Percentiles rank a stretch among this genome's conserved stretches.
phyloP scores from a whole-genome alignment of 139 green algal genomes.

The Chlorella sp. region DNA sequence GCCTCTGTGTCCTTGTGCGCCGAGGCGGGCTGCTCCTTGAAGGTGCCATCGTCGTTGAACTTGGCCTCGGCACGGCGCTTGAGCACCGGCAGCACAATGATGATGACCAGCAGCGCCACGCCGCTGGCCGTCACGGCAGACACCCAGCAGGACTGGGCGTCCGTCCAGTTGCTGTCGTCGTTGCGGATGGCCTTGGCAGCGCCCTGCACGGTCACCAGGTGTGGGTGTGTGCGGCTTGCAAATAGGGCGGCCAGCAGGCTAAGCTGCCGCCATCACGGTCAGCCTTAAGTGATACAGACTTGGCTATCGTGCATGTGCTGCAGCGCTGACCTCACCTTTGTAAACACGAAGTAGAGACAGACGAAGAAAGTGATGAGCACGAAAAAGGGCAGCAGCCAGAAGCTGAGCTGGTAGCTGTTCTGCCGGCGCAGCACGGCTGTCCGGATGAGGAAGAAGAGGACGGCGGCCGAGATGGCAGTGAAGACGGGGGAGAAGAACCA shows the following conservation, averaged over 20 bases:
- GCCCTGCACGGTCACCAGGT: constrained; percentile 43
- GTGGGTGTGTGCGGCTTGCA: no score
- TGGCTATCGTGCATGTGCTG: not conserved
- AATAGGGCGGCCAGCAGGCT: not conserved
- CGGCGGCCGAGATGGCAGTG: constrained; percentile 21
- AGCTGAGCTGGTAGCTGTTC: constrained; percentile 26
- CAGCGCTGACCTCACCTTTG: no score
- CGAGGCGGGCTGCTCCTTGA: not conserved
- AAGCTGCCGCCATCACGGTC: no score
- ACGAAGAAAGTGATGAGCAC: constrained; percentile 33
- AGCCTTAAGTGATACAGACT: not conserved
- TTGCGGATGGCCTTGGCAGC: no score
- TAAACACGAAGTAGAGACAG: constrained; percentile 36
- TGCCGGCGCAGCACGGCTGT: constrained; percentile 29
- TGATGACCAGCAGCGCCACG: constrained; percentile 1
- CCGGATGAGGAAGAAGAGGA: constrained; percentile 30
- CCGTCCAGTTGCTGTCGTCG: constrained; percentile 12
- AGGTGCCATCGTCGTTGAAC: not conserved
- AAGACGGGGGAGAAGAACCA: constrained; percentile 2
- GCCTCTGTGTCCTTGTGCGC: not conserved
- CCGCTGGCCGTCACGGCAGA: constrained; percentile 16
- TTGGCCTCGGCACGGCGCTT: no score
- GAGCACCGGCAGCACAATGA: constrained; percentile 21
- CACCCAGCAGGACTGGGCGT: constrained; percentile 35
- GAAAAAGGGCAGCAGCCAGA: constrained; percentile 35